These are phyloP conservation scores for Emydomyces testavorans DNA, from an alignment of 2,329 filamentous ascomycete genomes.

Conservation along the genomic window DNA sequence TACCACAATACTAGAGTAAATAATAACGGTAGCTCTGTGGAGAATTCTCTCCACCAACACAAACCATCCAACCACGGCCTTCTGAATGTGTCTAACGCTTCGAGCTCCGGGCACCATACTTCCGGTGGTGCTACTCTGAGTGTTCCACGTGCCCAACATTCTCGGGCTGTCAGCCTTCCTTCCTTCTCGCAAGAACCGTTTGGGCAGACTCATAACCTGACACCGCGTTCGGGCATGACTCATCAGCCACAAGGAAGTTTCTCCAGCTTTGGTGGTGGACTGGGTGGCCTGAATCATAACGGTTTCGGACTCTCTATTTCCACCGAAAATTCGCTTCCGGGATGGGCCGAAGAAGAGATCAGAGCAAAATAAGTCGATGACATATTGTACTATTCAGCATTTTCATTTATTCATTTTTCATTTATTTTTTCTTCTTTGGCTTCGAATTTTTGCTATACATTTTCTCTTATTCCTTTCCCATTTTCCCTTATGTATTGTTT, in stretches of 20 bases:
- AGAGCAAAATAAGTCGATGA: constrained; percentile 40
- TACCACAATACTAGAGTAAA: constrained; percentile 64
- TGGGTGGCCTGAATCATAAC: constrained; percentile 47
- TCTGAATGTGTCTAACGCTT: constrained; percentile 48
- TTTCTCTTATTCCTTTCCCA: constrained; percentile 15
- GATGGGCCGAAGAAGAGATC: constrained; percentile 55
- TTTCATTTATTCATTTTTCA: constrained; percentile 12
- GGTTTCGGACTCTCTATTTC: constrained; percentile 50
- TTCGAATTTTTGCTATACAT: background rate
- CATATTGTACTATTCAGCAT: constrained; percentile 8
- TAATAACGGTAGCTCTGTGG: constrained; percentile 45
- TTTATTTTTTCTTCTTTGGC: constrained; percentile 7
- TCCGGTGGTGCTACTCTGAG: constrained; percentile 50
- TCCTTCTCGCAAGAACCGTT: constrained; percentile 52
- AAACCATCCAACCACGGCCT: constrained; percentile 56
- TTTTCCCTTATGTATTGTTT: constrained; percentile 12
- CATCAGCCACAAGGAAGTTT: constrained; percentile 42
- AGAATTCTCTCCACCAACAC: constrained; percentile 39
- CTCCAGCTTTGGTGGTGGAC: constrained; percentile 47
- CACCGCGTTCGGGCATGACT: constrained; percentile 27
- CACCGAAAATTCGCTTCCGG: constrained; percentile 46
- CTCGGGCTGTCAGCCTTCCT: constrained; percentile 79
- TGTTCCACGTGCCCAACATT: constrained; percentile 50
- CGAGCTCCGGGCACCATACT: constrained; percentile 58
- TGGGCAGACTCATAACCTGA: constrained; percentile 31